Evolutionary conservation across 2,329 filamentous ascomycete genomes (phyloP), one percentile per base, ranked within the genome.

Genomic region (Metarhizium guizhouense): DNA sequence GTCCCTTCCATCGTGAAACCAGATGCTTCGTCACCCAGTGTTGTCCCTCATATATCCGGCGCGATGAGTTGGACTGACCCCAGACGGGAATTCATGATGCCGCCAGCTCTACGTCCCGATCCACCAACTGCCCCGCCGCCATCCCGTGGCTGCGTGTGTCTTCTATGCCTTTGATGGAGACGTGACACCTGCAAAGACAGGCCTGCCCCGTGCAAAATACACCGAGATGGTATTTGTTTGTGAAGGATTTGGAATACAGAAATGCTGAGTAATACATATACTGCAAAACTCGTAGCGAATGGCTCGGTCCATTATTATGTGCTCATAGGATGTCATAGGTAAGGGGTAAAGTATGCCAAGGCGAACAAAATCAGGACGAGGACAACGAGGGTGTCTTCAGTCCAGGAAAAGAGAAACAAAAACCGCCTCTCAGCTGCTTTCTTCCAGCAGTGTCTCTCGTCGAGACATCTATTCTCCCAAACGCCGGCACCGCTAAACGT

Each of bases 81-180:
- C 16, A 32, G 29, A 29, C 54, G 54, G 54, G 29, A 32, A 56
- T 56, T 56, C 50, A 56, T 53, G 50, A 25, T 53, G 32, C 49
- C 54, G 54, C 30, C 2, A n/a, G 47, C 47, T 50, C 25, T 25
- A 25, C 25, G 25, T 4, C 25, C 25, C 25, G 25, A 25, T 25
- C 25, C 25, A 25, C 25, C 25, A 25, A 3, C 25, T 25, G 25
- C 25, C 25, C 25, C 25, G 25, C 25, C 25, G 25, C 25, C 25
- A 4, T 25, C 25, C 25, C 3, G 25, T 25, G 25, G 25, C 25
- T n/a, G n/a, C n/a, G n/a, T n/a, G n/a, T n/a, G n/a, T n/a, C n/a
- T n/a, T 25, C 25, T 25, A 25, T 25, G 25, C 25, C 3, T 25
- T 25, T 25, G 25, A 25, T 25, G 25, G 25, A 25, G 25, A 25